Evolutionary conservation across 1,284 basidiomycete genomes (phyloP).

Genomic region (Ceratorhiza oryzae-sativae): DNA sequence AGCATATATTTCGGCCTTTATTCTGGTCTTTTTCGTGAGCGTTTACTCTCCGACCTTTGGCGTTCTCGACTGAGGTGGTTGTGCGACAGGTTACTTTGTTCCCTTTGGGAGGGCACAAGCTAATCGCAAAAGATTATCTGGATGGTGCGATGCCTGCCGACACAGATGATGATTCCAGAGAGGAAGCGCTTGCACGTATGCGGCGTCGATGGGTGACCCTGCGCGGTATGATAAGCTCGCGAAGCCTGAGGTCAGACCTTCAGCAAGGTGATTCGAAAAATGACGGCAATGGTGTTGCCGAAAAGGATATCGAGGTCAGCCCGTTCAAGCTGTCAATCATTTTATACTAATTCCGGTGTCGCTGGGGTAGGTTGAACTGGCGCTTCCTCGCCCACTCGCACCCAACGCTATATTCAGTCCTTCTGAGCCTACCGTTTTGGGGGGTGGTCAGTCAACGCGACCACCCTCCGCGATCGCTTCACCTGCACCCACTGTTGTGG

Average conservation of each 20-base stretch:
- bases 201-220: background rate
- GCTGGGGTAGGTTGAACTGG: background rate
- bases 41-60: background rate
- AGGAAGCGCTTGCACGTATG: conserved; percentile 18
- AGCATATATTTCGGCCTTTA: conserved; percentile 63
- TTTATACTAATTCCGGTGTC: conserved; percentile 9
- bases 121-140: conserved; percentile 64
- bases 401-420: conserved; percentile 16
- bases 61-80: background rate
- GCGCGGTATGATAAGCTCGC: conserved; percentile 45
- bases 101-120: conserved; percentile 61
- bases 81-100: conserved; percentile 64
- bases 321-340: conserved; percentile 42
- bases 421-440: conserved; percentile 31
- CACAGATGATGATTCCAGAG: conserved; percentile 60
- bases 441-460: conserved; percentile 47
- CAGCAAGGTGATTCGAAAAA: background rate
- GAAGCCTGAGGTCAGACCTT: background rate
- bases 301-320: conserved; percentile 44
- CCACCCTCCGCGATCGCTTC: conserved; percentile 44
- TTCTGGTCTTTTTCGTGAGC: conserved; percentile 57
- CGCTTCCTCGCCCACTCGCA: background rate
- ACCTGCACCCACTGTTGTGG: conserved; percentile 47
- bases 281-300: conserved; percentile 44
- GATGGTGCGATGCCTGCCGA: conserved; percentile 58